phyloP scores from a whole-genome alignment of 495 filamentous ascomycete genomes.

The Xylaria cubensis region DNA sequence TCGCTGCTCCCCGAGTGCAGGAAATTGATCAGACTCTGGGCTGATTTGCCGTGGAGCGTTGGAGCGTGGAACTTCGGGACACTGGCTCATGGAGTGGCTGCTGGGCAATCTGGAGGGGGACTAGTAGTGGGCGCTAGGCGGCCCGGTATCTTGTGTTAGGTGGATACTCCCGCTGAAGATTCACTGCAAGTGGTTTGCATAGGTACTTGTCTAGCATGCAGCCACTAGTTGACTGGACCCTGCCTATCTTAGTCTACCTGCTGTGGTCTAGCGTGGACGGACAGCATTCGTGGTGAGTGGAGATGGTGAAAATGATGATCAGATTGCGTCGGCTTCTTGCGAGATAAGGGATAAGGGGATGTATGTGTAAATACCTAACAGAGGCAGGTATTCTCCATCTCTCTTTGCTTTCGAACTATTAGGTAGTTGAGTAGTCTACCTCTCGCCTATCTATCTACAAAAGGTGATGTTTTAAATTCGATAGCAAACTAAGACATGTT shows the following conservation, averaged over 20 bases:
- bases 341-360: constrained; percentile 2
- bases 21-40: constrained; percentile 24
- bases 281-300: constrained; percentile 9
- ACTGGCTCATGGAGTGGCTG: constrained; percentile 7
- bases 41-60: constrained; percentile 19
- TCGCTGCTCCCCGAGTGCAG: constrained; percentile 7
- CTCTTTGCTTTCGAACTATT: not conserved
- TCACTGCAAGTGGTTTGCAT: not conserved
- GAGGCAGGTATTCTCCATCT: not conserved
- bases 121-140: not conserved
- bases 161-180: not conserved
- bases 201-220: constrained; percentile 20
- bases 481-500: not conserved
- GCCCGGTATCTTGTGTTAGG: constrained; percentile 4
- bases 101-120: constrained; percentile 1
- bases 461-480: not conserved
- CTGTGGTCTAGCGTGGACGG: not conserved
- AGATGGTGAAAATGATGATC: constrained; percentile 3
- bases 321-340: constrained; percentile 10
- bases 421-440: not conserved
- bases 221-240: constrained; percentile 1
- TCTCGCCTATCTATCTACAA: not conserved
- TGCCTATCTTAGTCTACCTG: constrained; percentile 10
- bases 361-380: not conserved
- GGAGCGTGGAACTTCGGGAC: not conserved